phyloP scores from a whole-genome alignment of 176 grass and related monocot species.

The Pontederia paniculata region DNA sequence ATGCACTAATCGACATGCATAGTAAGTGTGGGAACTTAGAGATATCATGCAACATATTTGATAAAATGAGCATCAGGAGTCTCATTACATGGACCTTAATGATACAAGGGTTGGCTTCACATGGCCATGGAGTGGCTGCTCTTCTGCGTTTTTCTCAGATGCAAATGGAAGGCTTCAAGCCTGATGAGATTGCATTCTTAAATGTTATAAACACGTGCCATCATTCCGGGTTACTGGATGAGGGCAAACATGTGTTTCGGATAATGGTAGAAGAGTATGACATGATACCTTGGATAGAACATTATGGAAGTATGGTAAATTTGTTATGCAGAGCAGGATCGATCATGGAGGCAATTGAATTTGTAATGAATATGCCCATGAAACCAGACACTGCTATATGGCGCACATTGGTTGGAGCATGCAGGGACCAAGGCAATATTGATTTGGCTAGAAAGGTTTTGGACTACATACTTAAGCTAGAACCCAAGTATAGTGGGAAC shows the following conservation, averaged over 20 bases:
- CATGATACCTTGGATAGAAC: constrained; percentile 44
- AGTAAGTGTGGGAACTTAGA: constrained; percentile 32
- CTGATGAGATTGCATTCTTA: constrained; percentile 37
- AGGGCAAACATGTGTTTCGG: constrained; percentile 32
- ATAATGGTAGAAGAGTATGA: constrained; percentile 39
- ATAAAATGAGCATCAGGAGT: constrained; percentile 16
- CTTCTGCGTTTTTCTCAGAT: constrained; percentile 44
- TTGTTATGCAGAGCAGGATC: constrained; percentile 30
- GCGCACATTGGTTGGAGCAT: constrained; percentile 44
- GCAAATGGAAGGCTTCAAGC: constrained; percentile 45
- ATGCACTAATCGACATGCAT: constrained; percentile 50
- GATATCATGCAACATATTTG: constrained; percentile 40
- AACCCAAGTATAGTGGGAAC: constrained; percentile 36
- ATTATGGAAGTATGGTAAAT: constrained; percentile 46
- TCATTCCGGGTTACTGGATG: constrained; percentile 20
- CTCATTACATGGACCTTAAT: constrained; percentile 44
- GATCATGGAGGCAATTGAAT: constrained; percentile 31
- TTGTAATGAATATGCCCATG: constrained; percentile 29
- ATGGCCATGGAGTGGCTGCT: constrained; percentile 31
- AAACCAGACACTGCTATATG: constrained; percentile 47
- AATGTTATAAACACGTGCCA: constrained; percentile 34
- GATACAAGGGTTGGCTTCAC: constrained; percentile 37
- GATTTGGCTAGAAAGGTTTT: constrained; percentile 33
- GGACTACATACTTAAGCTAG: constrained; percentile 27
- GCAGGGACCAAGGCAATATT: constrained; percentile 36